Conservation (phyloP, 2,329 filamentous ascomycete genomes). For the Plenodomus tracheiphilus region DNA sequence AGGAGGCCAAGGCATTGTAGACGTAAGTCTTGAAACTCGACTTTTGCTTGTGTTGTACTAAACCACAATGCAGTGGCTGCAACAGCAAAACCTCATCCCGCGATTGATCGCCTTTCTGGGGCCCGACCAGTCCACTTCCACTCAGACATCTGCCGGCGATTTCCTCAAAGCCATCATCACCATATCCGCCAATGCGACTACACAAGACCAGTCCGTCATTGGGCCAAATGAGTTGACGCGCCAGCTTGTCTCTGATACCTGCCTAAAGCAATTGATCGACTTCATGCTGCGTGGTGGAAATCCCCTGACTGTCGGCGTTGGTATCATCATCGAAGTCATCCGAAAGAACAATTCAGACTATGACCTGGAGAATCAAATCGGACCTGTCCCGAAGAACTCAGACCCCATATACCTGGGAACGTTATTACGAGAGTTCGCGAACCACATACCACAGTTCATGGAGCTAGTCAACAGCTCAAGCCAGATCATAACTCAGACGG, state of each 20-base stretch:
- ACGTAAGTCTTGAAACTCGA: slow-evolving; percentile 63
- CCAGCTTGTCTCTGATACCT: slow-evolving; percentile 85
- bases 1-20: slow-evolving; percentile 87
- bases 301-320: slow-evolving; percentile 91
- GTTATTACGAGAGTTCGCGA: slow-evolving; percentile 83
- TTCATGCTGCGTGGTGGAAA: slow-evolving; percentile 96
- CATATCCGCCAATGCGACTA: slow-evolving; percentile 96
- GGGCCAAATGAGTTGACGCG: slow-evolving; percentile 95
- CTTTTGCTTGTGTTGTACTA: neutral
- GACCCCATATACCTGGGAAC: slow-evolving; percentile 97
- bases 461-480: slow-evolving; percentile 77
- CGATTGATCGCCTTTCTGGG: slow-evolving; percentile 84
- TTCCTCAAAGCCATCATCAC: slow-evolving; percentile 99
- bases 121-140: slow-evolving; percentile 81
- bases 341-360: slow-evolving; percentile 99
- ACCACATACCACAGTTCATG: slow-evolving; percentile 94
- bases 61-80: slow-evolving; percentile 71
- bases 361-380: slow-evolving; percentile 85
- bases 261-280: slow-evolving; percentile 79
- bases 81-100: slow-evolving; percentile 84
- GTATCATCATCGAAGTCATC: slow-evolving; percentile 97
- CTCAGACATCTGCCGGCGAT: slow-evolving; percentile 94
- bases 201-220: slow-evolving; percentile 98
- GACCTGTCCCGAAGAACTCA: slow-evolving; percentile 77
- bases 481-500: slow-evolving; percentile 60